Percentiles rank a stretch among this genome's conserved stretches.
Conservation (phyloP, 139 green algal species). For the Zygnema circumcarinatum region DNA sequence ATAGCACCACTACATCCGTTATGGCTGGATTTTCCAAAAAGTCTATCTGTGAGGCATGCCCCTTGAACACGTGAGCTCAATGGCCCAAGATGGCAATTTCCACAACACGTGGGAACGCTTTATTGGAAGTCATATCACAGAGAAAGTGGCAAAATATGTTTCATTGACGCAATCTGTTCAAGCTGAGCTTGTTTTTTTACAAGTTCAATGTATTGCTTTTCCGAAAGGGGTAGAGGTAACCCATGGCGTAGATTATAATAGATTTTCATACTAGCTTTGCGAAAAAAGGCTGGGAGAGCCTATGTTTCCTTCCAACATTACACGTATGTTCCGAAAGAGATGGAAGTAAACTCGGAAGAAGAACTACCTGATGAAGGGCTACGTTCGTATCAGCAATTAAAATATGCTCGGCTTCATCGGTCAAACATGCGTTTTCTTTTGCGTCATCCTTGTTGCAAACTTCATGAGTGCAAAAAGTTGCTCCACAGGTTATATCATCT, state of each 20-base stretch:
- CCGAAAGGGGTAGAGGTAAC: too few relatives aligned
- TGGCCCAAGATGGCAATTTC: background rate
- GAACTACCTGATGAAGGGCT: slow-evolving; percentile 64
- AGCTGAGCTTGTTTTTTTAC: too few relatives aligned
- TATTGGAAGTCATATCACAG: background rate
- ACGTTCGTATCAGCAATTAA: slow-evolving; percentile 96
- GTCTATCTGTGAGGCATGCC: slow-evolving; percentile 79
- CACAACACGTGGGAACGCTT: background rate
- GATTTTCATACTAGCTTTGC: too few relatives aligned
- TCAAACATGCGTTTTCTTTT: slow-evolving; percentile 69
- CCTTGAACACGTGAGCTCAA: background rate
- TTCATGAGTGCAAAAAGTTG: slow-evolving; percentile 51
- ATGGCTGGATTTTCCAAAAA: slow-evolving; percentile 89
- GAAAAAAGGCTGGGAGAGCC: too few relatives aligned
- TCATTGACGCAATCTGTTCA: too few relatives aligned
- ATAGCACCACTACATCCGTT: slow-evolving; percentile 75
- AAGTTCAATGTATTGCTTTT: too few relatives aligned
- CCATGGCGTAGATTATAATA: too few relatives aligned
- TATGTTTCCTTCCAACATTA: too few relatives aligned
- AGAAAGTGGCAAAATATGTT: background rate
- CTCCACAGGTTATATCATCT: slow-evolving; percentile 87
- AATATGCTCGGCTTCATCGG: slow-evolving; percentile 74
- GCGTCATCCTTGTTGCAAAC: slow-evolving; percentile 65
- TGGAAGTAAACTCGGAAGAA: too few relatives aligned
- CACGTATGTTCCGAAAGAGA: too few relatives aligned